Percentiles rank a stretch among this genome's conserved stretches.
Conservation (phyloP, 768 basidiomycete species). For the Lentinula detonsa region DNA sequence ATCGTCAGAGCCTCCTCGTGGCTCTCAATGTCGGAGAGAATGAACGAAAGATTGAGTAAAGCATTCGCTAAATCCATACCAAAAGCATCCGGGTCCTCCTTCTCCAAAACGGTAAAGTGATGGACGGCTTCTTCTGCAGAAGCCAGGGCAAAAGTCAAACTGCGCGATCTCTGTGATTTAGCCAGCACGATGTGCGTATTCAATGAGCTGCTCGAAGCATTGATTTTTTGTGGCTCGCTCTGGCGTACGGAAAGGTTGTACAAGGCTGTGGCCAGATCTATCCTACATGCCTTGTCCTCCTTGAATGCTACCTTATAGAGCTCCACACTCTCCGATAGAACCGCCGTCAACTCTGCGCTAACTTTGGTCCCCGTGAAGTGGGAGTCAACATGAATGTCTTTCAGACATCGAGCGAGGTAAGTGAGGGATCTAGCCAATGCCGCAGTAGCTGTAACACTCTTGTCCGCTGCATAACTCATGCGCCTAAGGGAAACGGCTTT, state of each 20-base stretch:
- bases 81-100: background rate
- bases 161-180: background rate
- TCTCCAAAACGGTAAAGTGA: slow-evolving; percentile 1
- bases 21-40: slow-evolving; percentile 4
- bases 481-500: slow-evolving; percentile 7
- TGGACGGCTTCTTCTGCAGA: slow-evolving; percentile 6
- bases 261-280: slow-evolving; percentile 8
- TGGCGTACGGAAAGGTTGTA: slow-evolving; percentile 7
- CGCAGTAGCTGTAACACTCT: background rate
- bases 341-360: background rate
- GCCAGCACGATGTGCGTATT: background rate
- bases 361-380: background rate
- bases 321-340: slow-evolving; percentile 3
- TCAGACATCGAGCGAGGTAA: slow-evolving; percentile 3
- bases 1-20: slow-evolving; percentile 3
- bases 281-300: slow-evolving; percentile 5
- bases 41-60: slow-evolving; percentile 6
- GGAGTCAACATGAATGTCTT: slow-evolving; percentile 1
- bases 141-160: background rate
- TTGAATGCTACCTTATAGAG: slow-evolving; percentile 3
- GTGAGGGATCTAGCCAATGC: slow-evolving; percentile 7
- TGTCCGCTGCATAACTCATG: background rate
- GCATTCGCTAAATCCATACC: slow-evolving; percentile 8
- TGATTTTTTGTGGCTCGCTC: slow-evolving; percentile 1
- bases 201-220: background rate